Evolutionary conservation across 495 filamentous ascomycete genomes (phyloP), one percentile per base, ranked within the genome.

Genomic region (Pyrenopolyporus hunteri): DNA sequence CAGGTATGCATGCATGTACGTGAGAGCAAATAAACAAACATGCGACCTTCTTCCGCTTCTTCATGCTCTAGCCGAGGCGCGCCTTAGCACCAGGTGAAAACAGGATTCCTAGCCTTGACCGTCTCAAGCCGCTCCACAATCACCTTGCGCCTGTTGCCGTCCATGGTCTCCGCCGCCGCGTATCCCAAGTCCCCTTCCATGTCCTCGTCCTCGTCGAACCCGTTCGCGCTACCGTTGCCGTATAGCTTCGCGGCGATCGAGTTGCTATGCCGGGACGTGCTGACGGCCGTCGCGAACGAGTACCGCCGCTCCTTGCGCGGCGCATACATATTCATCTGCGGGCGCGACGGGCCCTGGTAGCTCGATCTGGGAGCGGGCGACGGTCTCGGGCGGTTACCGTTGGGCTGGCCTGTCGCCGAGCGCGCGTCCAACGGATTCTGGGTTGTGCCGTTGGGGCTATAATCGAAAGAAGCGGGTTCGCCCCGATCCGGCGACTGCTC

Each of bases 61-160:
- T 2, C 13, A 13, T 0, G 11, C 8, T 6, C n/a, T 19, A 20
- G 36, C 17, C 7, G 23, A 33, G 37, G 17, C 35, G 23, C 10
- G 37, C 8, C 49, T 82, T 78, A 97, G 82, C 95, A 98, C 91
- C 94, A 98, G 32, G 90, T 96, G 75, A 98, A 98, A 10, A 98
- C 91, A 11, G 94, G 94, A 72, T 95, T 94, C 73, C 88, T 90
- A 73, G 85, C 89, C 79, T 97, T 98, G 25, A 98, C 93, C 43
- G 92, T 88, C 78, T 98, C 94, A 48, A 98, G 70, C 66, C 94
- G 78, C 78, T 98, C 94, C 32, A 98, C 93, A 80, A 98, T 98
- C 33, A 98, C 95, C 74, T 92, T 93, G 57, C 92, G 83, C 72
- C 87, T 84, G 51, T 89, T 88, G 2, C 90, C 89, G 71, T 97